Conservation (phyloP, 106 monocot genomes). For the Chionographis japonica region DNA sequence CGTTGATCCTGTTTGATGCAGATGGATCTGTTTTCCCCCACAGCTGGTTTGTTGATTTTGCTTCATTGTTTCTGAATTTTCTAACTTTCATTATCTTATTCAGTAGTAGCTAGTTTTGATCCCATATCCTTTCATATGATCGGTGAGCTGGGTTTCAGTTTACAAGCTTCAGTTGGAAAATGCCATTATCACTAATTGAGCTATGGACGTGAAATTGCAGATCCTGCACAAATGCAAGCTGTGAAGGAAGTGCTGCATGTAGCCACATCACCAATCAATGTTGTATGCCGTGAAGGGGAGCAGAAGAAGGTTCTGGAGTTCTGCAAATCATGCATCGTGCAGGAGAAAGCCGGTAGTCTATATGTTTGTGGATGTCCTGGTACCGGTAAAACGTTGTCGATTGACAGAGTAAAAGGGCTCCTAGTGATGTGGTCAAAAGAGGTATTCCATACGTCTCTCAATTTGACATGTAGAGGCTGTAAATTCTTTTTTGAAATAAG, state of each 20-base stretch:
- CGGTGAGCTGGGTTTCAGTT: too few species aligned
- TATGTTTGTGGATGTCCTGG: conserved; percentile 97
- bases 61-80: too few species aligned
- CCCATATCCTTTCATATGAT: too few species aligned
- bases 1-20: too few species aligned
- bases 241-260: conserved; percentile 81
- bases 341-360: conserved; percentile 60
- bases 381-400: conserved; percentile 85
- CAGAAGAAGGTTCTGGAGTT: conserved; percentile 68
- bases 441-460: conserved; percentile 21
- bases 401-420: conserved; percentile 45
- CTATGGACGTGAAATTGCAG: conserved; percentile 17
- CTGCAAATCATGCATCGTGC: conserved; percentile 56
- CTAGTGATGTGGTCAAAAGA: conserved; percentile 59
- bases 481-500: neutral
- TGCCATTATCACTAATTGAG: too few species aligned
- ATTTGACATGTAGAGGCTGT: neutral
- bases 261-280: conserved; percentile 44
- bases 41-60: too few species aligned
- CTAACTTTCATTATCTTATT: too few species aligned
- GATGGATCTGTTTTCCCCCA: too few species aligned
- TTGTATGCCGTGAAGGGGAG: conserved; percentile 82
- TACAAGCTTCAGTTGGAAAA: too few species aligned
- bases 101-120: too few species aligned
- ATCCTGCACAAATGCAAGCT: conserved; percentile 61